Evolutionary conservation across 768 basidiomycete genomes (phyloP), one percentile per base, ranked within the genome.

Genomic region (Suillus cothurnatus): DNA sequence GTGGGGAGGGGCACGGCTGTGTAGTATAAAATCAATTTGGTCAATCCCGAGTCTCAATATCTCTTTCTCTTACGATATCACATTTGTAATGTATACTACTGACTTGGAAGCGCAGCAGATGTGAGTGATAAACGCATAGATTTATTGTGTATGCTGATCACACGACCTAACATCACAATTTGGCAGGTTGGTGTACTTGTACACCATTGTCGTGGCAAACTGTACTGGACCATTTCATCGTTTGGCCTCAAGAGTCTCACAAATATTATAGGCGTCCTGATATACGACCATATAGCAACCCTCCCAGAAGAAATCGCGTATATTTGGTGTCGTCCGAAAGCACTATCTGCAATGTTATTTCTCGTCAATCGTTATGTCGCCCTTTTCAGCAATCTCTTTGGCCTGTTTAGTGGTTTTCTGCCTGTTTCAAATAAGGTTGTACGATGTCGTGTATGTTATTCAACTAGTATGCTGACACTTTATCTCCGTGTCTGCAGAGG

Each of bases 341-440:
- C 72, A 1, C 55, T 66, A 11, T 80, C 82, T 64, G 75, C 82
- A 3, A 76, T 78, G 36, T 77, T 81, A 69, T 86, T 86, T 72
- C 80, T 83, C 61, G 49, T 83, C 38, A 84, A 85, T 64, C 82
- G 85, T 6, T 87, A 87, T 62, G 68, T 82, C 36, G 77, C 82
- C 2, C 76, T 84, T 55, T 71, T 82, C 49, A 80, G 79, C 28
- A 79, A 79, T 57, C 66, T 80, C 14, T 68, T 66, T 12, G 74
- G 77, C n/a, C 67, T 71, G 2, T 61, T 76, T 6, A 19, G 67
- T 78, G 38, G 73, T 68, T 79, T 65, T 68, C 72, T 52, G 70
- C 74, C 17, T 6, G 5, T 66, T 9, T 43, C 64, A 28, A 39
- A 39, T 21, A 36, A 68, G 41, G 67, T 66, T 61, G 41, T 23